Conservation (phyloP, 305 asterid species). For the Rubia tinctorum region DNA sequence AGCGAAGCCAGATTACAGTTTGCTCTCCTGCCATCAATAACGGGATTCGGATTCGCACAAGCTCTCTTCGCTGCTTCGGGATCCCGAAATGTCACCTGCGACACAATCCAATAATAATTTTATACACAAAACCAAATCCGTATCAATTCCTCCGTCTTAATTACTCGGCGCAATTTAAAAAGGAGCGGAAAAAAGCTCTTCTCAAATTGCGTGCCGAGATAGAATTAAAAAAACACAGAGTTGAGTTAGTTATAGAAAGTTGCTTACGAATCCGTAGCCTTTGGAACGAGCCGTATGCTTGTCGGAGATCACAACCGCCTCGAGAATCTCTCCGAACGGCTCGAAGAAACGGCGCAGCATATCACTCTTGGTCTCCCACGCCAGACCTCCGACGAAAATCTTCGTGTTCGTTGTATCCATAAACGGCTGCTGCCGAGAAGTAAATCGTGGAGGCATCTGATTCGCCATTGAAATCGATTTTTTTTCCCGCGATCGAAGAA, state of each 20-base stretch:
- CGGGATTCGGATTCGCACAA: conserved; percentile 37
- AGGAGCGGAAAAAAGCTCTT: background rate
- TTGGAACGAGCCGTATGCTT: conserved; percentile 37
- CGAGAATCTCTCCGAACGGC: conserved; percentile 41
- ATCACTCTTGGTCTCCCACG: conserved; percentile 42
- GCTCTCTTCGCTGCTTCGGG: conserved; percentile 42
- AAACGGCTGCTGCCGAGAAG: conserved; percentile 15
- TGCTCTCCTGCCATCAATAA: conserved; percentile 41
- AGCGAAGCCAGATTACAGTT: conserved; percentile 42
- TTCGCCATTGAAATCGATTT: conserved; percentile 15
- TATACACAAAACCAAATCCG: background rate
- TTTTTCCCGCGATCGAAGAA: background rate
- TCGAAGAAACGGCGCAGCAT: conserved; percentile 33
- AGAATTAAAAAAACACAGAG: background rate
- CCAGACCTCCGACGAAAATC: conserved; percentile 42
- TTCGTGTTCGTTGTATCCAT: conserved; percentile 33
- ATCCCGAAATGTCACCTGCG: conserved; percentile 37
- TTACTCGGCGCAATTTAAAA: too few species aligned
- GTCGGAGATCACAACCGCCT: conserved; percentile 42
- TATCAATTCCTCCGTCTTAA: background rate
- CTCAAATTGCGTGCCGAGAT: background rate
- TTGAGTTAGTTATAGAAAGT: background rate
- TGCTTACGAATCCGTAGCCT: conserved; percentile 46
- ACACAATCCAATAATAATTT: conserved; percentile 1
- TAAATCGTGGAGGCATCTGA: conserved; percentile 16